These are phyloP conservation scores for Litsea cubeba DNA, from an alignment of 164 flowering plant species.

Conservation along the genomic window DNA sequence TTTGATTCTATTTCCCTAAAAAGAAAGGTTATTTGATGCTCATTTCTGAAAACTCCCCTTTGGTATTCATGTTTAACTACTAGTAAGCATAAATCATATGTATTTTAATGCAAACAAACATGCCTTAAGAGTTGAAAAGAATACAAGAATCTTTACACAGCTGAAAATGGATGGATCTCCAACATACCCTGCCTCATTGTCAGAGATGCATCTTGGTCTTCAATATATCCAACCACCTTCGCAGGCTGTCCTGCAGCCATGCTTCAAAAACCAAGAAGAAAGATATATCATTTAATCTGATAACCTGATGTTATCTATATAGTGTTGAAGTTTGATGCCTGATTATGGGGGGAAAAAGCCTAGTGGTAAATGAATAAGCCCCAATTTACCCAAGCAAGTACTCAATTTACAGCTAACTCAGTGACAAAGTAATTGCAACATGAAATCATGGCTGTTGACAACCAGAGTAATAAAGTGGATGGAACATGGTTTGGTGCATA, in stretches of 20 bases:
- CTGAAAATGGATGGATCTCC: neutral
- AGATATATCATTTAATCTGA: neutral
- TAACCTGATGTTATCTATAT: neutral
- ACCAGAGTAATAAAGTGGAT: no score
- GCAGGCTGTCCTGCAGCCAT: conserved; percentile 85
- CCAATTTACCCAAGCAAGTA: neutral
- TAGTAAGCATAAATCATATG: no score
- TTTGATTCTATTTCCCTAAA: no score
- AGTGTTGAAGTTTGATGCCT: neutral
- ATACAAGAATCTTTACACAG: neutral
- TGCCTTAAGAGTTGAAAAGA: neutral
- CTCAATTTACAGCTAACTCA: neutral
- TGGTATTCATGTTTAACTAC: no score
- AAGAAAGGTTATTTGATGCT: no score
- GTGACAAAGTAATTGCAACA: neutral
- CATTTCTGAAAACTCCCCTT: no score
- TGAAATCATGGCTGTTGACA: neutral
- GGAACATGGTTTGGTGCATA: no score
- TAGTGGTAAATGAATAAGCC: neutral
- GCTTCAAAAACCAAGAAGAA: conserved; percentile 30
- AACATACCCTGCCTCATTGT: conserved; percentile 84
- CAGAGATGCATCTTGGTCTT: conserved; percentile 68
- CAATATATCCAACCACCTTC: conserved; percentile 56
- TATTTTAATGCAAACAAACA: no score
- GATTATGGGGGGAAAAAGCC: neutral